These are phyloP conservation scores for Rhodotorula sp. DNA, from an alignment of 1,284 basidiomycete genomes.

Conservation along the genomic window DNA sequence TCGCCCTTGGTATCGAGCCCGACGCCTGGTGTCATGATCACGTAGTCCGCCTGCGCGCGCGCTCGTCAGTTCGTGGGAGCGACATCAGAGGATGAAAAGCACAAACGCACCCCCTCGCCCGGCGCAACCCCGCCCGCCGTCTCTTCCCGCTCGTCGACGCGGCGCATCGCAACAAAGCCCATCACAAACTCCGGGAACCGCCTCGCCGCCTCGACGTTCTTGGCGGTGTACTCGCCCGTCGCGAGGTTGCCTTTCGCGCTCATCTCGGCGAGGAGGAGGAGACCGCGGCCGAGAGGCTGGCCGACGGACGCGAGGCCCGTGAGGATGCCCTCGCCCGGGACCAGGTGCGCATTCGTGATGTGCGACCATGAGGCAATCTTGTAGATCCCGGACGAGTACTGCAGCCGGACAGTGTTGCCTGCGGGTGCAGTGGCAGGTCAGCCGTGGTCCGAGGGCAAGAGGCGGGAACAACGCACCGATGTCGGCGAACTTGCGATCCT, in stretches of 20 bases:
- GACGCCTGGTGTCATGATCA: conserved; percentile 92
- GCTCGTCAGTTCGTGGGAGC: not conserved
- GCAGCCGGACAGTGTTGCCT: conserved; percentile 96
- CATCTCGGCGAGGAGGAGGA: conserved; percentile 96
- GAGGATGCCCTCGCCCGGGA: conserved; percentile 89
- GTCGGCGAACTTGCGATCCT: conserved; percentile 99
- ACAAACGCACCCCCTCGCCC: conserved; percentile 42
- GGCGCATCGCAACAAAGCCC: conserved; percentile 88
- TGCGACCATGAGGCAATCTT: conserved; percentile 95
- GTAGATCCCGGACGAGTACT: conserved; percentile 92
- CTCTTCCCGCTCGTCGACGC: conserved; percentile 65
- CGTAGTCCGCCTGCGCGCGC: conserved; percentile 66
- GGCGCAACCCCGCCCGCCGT: conserved; percentile 45
- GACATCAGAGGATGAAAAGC: not conserved
- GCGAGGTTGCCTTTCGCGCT: conserved; percentile 86
- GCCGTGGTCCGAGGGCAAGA: too few species aligned
- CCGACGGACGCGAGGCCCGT: conserved; percentile 84
- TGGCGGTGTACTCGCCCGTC: conserved; percentile 78
- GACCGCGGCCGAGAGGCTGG: conserved; percentile 76
- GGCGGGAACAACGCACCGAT: conserved; percentile 65
- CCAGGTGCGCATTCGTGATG: conserved; percentile 87
- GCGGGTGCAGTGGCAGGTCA: not conserved
- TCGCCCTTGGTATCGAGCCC: conserved; percentile 82
- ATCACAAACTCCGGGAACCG: conserved; percentile 81
- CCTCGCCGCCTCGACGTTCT: conserved; percentile 83